Percentiles rank a stretch among this genome's conserved stretches.
Conservation (phyloP, 352 stramenopile species). For the Phytophthora pseudosyringae region DNA sequence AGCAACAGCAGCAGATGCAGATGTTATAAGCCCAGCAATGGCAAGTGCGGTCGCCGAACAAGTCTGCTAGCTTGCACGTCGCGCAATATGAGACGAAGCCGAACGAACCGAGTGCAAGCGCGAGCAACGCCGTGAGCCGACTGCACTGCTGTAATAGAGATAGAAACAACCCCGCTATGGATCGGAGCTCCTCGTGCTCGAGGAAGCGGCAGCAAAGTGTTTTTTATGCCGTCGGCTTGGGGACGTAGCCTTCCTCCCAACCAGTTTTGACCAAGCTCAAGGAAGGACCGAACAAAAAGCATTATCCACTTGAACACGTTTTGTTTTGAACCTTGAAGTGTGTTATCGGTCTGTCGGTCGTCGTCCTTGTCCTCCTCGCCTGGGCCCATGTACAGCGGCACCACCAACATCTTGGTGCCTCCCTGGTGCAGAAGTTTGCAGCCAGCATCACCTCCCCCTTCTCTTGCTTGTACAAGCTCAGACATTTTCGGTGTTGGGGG, state of each 20-base stretch:
- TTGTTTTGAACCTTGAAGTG: conserved; percentile 12
- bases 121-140: conserved; percentile 12
- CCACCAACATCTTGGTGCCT: conserved; percentile 33
- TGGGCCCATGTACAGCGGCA: conserved; percentile 22
- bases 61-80: conserved; percentile 33
- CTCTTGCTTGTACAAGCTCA: conserved; percentile 37
- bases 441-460: conserved; percentile 30
- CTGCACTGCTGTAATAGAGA: conserved; percentile 44
- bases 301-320: conserved; percentile 27
- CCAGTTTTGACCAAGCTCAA: conserved; percentile 42
- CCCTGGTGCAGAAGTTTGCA: conserved; percentile 26
- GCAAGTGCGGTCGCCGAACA: conserved; percentile 22
- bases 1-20: conserved; percentile 59
- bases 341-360: not conserved
- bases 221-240: conserved; percentile 34
- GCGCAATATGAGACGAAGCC: conserved; percentile 28
- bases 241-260: conserved; percentile 26
- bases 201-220: conserved; percentile 27
- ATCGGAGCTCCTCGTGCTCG: conserved; percentile 27
- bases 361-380: not conserved
- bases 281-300: conserved; percentile 28
- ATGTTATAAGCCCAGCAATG: conserved; percentile 60
- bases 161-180: conserved; percentile 37
- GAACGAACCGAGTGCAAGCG: conserved; percentile 32
- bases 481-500: conserved; percentile 33